Evolutionary conservation across 768 basidiomycete species (phyloP).

Genomic region (Auriscalpium microsporum): DNA sequence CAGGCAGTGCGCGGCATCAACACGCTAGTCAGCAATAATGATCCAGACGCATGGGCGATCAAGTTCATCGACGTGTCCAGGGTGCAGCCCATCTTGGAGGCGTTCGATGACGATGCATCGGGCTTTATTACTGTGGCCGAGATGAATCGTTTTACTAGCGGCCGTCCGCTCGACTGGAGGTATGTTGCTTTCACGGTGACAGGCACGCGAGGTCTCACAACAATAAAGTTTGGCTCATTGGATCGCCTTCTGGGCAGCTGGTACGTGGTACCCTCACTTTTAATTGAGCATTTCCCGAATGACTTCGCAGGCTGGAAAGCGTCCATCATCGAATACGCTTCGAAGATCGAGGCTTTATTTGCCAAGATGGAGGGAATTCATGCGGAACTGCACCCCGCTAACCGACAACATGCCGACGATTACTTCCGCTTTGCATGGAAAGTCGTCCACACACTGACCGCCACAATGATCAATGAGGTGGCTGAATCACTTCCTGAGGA

Average conservation of each 20-base stretch:
- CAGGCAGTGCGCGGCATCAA: background rate
- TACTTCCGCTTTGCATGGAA: background rate
- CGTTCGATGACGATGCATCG: constrained; percentile 24
- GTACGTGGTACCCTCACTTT: background rate
- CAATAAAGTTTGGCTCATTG: constrained; percentile 16
- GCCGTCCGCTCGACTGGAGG: constrained; percentile 19
- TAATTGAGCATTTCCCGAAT: background rate
- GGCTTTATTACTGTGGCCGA: constrained; percentile 23
- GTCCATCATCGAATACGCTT: background rate
- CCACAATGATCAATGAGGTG: background rate
- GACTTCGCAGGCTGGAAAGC: background rate
- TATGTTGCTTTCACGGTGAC: background rate
- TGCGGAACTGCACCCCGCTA: background rate
- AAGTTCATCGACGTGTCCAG: constrained; percentile 12
- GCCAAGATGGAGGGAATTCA: background rate
- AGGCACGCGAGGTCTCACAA: background rate
- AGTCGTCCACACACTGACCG: background rate
- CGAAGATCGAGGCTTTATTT: background rate
- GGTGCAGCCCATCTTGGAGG: constrained; percentile 19
- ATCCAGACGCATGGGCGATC: constrained; percentile 20
- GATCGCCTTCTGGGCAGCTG: constrained; percentile 21
- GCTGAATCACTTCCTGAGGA: background rate
- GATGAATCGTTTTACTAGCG: constrained; percentile 21
- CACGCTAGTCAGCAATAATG: background rate
- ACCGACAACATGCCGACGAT: background rate